Evolutionary conservation across 78 protist genomes (phyloP), one percentile per base, ranked within the genome.

Genomic region (Protostelium mycophagum): DNA sequence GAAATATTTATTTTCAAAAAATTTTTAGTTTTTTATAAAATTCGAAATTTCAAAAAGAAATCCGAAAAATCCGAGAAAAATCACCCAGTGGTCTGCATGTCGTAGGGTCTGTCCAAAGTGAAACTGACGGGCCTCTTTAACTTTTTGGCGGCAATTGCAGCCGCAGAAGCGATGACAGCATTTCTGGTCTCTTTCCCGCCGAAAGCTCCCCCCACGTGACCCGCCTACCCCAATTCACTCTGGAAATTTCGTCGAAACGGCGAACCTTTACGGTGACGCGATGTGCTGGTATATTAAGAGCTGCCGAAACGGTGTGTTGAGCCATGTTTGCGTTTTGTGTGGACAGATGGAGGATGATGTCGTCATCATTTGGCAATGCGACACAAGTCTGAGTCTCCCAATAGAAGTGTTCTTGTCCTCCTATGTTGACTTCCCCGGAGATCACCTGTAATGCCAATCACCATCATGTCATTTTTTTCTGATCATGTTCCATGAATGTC

Each of bases 201-300:
- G 88, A 97, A 99, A 36, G 99, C 99, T 29, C 99, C 99, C 51
- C 99, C 99, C 83, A 95, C 39, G 51, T 99, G 97, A 88, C 89
- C 89, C 35, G 87, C 83, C 36, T 86, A 38, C 85, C n/a, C n/a
- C n/a, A n/a, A n/a, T 98, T 98, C 35, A 99, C 99, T 84, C 99
- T 99, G 88, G 97, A 99, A 36, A 99, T 99, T 29, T 99, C 99
- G 63, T 99, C 99, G 73, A 95, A 37, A 38, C 99, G 97, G 88
- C 89, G 87, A 31, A 89, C 83, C 36, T 86, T 63, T 83, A 83
- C 91, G 1, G 51, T 89, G 0, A 98, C 97, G 34, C 88, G 88
- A 89, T 88, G 83, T n/a, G 84, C 88, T 37, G 96, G 91, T n/a
- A 97, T 86, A 36, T 97, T 98, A 1, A 97, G 93, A 0, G 92